Conservation (phyloP, 2,329 filamentous ascomycete genomes). For the Colletotrichum tamarilloi region DNA sequence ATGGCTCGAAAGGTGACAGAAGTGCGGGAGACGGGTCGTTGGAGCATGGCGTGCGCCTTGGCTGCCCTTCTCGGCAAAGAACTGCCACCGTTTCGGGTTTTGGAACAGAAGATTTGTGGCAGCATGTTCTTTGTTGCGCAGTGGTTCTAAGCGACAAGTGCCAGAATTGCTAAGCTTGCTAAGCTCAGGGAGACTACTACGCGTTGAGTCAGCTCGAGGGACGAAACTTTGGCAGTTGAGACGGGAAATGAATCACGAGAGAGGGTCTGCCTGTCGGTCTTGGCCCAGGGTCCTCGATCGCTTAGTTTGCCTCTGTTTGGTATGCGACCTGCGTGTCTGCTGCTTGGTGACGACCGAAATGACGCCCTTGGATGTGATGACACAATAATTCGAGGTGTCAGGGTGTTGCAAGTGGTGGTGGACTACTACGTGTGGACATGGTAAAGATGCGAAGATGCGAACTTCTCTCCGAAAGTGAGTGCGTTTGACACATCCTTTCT, state of each 20-base stretch:
- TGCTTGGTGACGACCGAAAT: background rate
- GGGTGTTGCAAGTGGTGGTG: background rate
- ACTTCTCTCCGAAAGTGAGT: background rate
- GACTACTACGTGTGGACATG: too few species aligned
- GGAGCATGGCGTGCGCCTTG: constrained; percentile 29
- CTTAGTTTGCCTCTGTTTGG: background rate
- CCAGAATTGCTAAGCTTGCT: background rate
- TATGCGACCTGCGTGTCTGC: background rate
- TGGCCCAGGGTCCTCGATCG: background rate
- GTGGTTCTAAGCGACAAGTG: background rate
- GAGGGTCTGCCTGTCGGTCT: background rate
- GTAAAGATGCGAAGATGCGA: background rate
- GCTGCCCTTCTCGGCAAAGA: constrained; percentile 28
- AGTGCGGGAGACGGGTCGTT: background rate
- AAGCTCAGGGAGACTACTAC: background rate
- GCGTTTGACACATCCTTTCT: background rate
- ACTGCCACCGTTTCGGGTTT: background rate
- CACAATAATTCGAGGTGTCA: background rate
- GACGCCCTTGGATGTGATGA: background rate
- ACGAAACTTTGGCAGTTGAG: too few species aligned
- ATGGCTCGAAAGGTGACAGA: background rate
- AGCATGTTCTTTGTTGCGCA: background rate
- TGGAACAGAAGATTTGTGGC: background rate
- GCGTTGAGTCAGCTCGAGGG: background rate
- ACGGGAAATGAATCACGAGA: background rate